phyloP scores from a whole-genome alignment of 495 filamentous ascomycete genomes.

The Trichoderma parareesei region DNA sequence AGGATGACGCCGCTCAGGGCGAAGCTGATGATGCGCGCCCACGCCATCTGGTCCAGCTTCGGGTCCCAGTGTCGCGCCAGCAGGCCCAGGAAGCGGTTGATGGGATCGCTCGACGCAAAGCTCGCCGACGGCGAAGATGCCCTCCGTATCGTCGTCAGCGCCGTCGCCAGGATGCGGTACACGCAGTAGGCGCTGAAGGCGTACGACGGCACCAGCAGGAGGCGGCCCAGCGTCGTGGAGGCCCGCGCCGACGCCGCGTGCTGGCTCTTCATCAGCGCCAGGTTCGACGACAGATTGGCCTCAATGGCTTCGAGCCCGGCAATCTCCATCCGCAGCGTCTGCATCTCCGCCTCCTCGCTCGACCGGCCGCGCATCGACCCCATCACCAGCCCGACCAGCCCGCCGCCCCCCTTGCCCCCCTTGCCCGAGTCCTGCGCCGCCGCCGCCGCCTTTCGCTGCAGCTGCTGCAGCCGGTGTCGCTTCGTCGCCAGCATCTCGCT shows the following conservation, averaged over 20 bases:
- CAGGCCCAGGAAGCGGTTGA: constrained; percentile 67
- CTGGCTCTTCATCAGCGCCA: constrained; percentile 49
- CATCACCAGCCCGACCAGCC: constrained; percentile 61
- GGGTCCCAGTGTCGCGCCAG: constrained; percentile 66
- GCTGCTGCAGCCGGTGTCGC: constrained; percentile 52
- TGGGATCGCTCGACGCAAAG: constrained; percentile 64
- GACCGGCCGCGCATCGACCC: constrained; percentile 52
- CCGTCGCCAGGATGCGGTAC: constrained; percentile 64
- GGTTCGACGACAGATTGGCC: constrained; percentile 51
- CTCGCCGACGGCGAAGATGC: constrained; percentile 34
- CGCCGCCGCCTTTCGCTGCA: constrained; percentile 50
- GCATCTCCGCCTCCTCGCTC: constrained; percentile 54
- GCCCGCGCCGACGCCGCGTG: constrained; percentile 52
- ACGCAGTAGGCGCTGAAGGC: constrained; percentile 67
- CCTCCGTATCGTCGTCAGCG: constrained; percentile 51
- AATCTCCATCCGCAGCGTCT: constrained; percentile 63
- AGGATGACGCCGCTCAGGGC: constrained; percentile 70
- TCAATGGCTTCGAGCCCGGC: constrained; percentile 72
- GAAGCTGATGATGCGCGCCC: constrained; percentile 72
- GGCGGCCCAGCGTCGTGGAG: constrained; percentile 51
- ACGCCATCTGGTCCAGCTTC: constrained; percentile 58
- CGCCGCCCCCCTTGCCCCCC: constrained; percentile 23
- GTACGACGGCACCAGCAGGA: constrained; percentile 51
- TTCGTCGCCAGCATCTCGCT: constrained; percentile 67
- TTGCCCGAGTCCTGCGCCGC: constrained; percentile 12